phyloP scores from a whole-genome alignment of 2,329 filamentous ascomycete species.

The Coniochaeta sp. region DNA sequence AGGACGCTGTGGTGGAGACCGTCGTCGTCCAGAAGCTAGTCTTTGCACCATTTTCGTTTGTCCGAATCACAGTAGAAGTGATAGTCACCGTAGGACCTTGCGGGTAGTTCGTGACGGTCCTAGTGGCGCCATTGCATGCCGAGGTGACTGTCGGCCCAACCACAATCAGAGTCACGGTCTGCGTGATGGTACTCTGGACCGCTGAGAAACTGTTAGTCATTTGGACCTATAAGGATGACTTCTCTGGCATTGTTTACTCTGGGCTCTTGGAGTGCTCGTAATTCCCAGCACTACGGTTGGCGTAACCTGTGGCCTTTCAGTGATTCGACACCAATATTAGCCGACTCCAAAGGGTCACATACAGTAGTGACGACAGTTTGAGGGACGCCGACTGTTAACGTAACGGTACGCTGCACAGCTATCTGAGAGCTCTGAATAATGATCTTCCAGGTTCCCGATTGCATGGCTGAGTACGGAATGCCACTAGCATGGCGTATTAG shows the following conservation, averaged over 20 bases:
- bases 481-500: conserved; percentile 13
- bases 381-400: conserved; percentile 23
- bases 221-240: neutral
- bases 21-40: conserved; percentile 25
- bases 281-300: conserved; percentile 28
- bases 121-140: conserved; percentile 23
- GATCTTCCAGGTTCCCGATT: conserved; percentile 27
- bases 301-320: conserved; percentile 20
- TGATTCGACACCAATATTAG: neutral
- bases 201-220: conserved; percentile 10
- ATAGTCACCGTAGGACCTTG: conserved; percentile 21
- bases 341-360: conserved; percentile 6
- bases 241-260: conserved; percentile 17
- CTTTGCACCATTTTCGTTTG: conserved; percentile 20
- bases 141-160: conserved; percentile 23
- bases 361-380: conserved; percentile 25
- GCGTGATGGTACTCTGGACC: conserved; percentile 15
- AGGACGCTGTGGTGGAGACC: conserved; percentile 21
- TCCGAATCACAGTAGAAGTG: conserved; percentile 20
- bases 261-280: conserved; percentile 27
- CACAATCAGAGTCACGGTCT: conserved; percentile 26
- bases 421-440: conserved; percentile 26
- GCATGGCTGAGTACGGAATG: conserved; percentile 29
- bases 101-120: conserved; percentile 26
- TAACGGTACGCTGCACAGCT: conserved; percentile 26